Base-by-base conservation (phyloP, 2,329 filamentous ascomycete species). In the Diplodia scrobiculata region DNA sequence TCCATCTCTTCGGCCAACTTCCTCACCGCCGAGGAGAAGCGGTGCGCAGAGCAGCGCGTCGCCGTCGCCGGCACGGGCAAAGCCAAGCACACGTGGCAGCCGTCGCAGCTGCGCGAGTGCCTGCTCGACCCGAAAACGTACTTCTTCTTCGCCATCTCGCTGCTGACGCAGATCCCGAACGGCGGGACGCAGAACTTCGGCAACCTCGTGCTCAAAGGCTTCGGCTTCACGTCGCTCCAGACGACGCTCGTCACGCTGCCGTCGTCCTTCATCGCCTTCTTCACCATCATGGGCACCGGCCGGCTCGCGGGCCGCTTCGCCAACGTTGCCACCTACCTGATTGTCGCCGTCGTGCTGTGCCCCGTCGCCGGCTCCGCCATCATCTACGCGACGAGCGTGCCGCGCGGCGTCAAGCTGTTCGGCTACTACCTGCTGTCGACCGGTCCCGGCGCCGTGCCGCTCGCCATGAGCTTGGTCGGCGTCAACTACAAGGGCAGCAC, bases 41-140 rank as follows among this genome's bases (percentile, higher is more conserved):
- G 69, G 36, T 69, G 71, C 47, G 71, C 71, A 0, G 68, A 70
- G 2, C 70, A 72, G 58, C 69, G 72, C 21, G 50, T 73, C 5
- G 51, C 69, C 5, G 68, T 69, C 1, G 72, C 72, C 32, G 70
- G 72, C 41, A 73, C 72, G 27, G 89, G 87, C 32, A 82, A 84
- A 41, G 87, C 91, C 59, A 90, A 92, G 72, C 79, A 84, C 53
- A 86, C 88, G 0, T 95, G 91, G 91, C 85, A 91, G 79, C 94
- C 90, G 90, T 84, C 94, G 52, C 71, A 73, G 54, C 67, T 72
- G 1, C 68, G 69, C 65, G 71, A 73, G 52, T 72, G 71, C 6
- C 63, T 72, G 10, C 41, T 68, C 5, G 71, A 73, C 47, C 67
- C 71, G n/a, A 72, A 73, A 50, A 72, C 71, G 6, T 73, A 60